Evolutionary conservation across 805 yeast species (phyloP), one percentile per base, ranked within the genome.

Genomic region (Starmerella vaccinii): DNA sequence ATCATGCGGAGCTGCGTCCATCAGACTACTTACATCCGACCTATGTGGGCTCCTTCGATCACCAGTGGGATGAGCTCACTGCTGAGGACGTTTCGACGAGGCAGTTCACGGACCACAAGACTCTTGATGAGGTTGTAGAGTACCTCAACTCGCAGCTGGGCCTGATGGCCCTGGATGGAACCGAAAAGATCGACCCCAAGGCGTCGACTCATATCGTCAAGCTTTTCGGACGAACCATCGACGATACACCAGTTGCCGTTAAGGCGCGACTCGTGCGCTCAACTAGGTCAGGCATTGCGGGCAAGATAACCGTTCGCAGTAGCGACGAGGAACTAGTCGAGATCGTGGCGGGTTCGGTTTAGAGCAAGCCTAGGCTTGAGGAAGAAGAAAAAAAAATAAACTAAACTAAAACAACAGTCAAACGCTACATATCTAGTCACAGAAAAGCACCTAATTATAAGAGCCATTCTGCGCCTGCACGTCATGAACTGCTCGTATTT

Each of bases 21-120:
- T 95, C 95, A 33, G 97, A 88, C 65, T 90, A 80, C 68, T 73
- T 87, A 51, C 68, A 71, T 49, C 95, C 95, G 47, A 73, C 87
- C 22, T 86, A 78, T 65, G 77, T 82, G 55, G 86, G 92, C 39
- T 78, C 81, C 68, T 39, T 42, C 23, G 51, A 52, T 7, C 40
- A 32, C 44, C 50, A 34, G 15, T 42, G 47, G 38, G 50, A 41
- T 34, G 86, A 80, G 66, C 72, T 89, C 56, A 64, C 71, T 53
- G 64, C 66, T 55, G 88, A 84, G 65, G 70, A 71, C 44, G 70
- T 78, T 38, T 80, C 81, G 16, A 86, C 89, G 22, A 80, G 77
- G 66, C 83, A 81, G 56, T 71, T 89, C 51, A 71, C 75, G 45
- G 74, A 71, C 57, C 68, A 71, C 16, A 61, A 63, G 27, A 51